A percentile compares a stretch with the other conserved stretches of the same genome.
Conservation (phyloP, 2,329 filamentous ascomycete species). For the Aurifilum marmelostoma region DNA sequence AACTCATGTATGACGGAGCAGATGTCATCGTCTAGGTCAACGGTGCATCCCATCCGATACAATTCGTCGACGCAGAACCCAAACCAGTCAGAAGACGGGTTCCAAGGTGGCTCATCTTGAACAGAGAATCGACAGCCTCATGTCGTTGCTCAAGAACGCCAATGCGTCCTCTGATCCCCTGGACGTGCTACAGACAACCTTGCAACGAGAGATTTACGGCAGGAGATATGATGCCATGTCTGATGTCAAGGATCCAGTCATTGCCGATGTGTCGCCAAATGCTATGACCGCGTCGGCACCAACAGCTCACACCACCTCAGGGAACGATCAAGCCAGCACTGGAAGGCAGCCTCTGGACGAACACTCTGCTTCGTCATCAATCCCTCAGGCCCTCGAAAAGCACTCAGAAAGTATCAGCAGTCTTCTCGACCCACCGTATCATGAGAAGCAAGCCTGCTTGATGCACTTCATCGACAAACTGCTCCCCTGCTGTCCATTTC, state of each 20-base stretch:
- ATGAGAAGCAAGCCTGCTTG: background rate
- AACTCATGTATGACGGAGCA: background rate
- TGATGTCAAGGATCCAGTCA: background rate
- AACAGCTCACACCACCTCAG: background rate
- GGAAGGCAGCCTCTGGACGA: background rate
- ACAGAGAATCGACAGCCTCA: slow-evolving; percentile 1
- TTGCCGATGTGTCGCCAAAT: background rate
- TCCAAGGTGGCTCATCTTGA: slow-evolving; percentile 10
- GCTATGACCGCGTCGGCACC: background rate
- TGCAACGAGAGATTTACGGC: background rate
- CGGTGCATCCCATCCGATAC: background rate
- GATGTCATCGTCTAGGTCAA: background rate
- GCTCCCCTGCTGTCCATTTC: background rate
- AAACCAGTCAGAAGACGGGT: background rate
- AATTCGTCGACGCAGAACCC: background rate
- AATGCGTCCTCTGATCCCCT: background rate
- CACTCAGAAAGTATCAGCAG: background rate
- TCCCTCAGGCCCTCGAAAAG: background rate
- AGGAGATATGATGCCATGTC: background rate
- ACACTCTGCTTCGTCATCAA: background rate
- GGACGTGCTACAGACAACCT: background rate
- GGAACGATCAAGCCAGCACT: background rate
- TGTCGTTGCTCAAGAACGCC: background rate
- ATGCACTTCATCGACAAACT: background rate
- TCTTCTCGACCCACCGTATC: background rate